Conservation (phyloP, 768 basidiomycete genomes). For the Auricularia sp. region DNA sequence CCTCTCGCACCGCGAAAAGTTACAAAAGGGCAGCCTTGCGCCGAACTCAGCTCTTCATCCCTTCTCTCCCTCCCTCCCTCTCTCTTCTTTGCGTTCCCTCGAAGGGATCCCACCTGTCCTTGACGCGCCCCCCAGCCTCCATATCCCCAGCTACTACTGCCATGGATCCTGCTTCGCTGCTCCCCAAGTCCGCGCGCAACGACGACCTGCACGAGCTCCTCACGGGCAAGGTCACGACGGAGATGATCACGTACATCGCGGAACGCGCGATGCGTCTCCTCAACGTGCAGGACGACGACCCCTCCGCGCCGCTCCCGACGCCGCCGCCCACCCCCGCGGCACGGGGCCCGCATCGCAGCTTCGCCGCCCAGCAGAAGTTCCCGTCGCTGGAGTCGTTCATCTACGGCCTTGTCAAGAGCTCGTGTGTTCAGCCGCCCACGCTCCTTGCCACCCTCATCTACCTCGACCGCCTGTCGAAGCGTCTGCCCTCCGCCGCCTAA, state of each 20-base stretch:
- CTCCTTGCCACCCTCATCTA: slow-evolving; percentile 86
- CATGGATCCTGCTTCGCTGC: slow-evolving; percentile 61
- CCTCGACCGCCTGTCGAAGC: slow-evolving; percentile 74
- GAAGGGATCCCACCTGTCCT: not conserved
- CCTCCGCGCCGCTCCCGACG: slow-evolving; percentile 38
- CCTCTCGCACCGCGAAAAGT: not conserved
- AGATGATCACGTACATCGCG: slow-evolving; percentile 83
- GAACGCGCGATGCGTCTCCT: slow-evolving; percentile 69
- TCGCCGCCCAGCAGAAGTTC: slow-evolving; percentile 23
- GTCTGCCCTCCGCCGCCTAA: slow-evolving; percentile 78
- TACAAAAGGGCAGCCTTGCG: not conserved
- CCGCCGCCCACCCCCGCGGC: slow-evolving; percentile 45
- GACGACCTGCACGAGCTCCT: slow-evolving; percentile 73
- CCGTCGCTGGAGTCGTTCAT: slow-evolving; percentile 82
- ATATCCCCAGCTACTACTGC: not conserved
- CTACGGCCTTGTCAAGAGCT: slow-evolving; percentile 61
- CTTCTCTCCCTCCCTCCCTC: slow-evolving; percentile 2
- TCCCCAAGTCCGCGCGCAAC: slow-evolving; percentile 68
- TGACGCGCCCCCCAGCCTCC: not conserved
- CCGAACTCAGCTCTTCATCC: not conserved
- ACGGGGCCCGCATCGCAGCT: slow-evolving; percentile 12
- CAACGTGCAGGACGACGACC: slow-evolving; percentile 42
- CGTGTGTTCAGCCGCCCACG: slow-evolving; percentile 85
- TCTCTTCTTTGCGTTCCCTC: slow-evolving; percentile 1
- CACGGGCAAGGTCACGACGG: slow-evolving; percentile 62